Base-by-base conservation (phyloP, 108 stramenopile genomes). In the Conticribra guillardii region DNA sequence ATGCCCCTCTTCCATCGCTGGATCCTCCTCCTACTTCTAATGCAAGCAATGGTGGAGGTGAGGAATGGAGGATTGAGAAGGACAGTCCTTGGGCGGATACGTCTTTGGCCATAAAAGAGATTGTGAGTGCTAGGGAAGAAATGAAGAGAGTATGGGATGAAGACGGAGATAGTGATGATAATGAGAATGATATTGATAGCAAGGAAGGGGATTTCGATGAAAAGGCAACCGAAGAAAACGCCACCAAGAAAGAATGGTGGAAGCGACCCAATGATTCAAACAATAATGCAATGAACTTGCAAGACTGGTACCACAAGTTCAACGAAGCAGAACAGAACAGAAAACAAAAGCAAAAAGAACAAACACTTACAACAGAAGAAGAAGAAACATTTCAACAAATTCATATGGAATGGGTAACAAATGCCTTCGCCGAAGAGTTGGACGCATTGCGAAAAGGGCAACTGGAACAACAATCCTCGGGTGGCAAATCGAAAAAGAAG, bases 371-470 rank as follows among this genome's bases (percentile, higher is more conserved):
- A 21, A 16, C 50, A 53, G 57, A 69, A 45, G 68, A 77, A 44
- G 60, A 58, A 51, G 23, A 53, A 27, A 56, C 71, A 64, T 79
- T 71, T 44, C 37, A 62, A 27, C 45, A 66, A 26, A 59, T 67
- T 17, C 52, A 71, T 64, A 66, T 71, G 60, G 77, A 79, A 55
- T 79, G 64, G 59, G 59, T 52, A 28, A 79, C 77, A 1, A 61
- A 62, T 67, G 77, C 77, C 14, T 79, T 79, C 54, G 64, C 63
- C 0, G 65, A 61, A 34, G 77, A 79, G 31, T 46, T 79, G 4
- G 77, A 79, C 33, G 77, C 70, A 33, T 41, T 79, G 18, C 57
- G 70, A 48, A 78, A 65, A 32, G 76, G 69, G 0, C 50, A 37
- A 59, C 51, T 69, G 57, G 76, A 65, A 27, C 4, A 34, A 44